Evolutionary conservation across 116 monocot genomes (phyloP).

Genomic region (Trichopus zeylanicus): DNA sequence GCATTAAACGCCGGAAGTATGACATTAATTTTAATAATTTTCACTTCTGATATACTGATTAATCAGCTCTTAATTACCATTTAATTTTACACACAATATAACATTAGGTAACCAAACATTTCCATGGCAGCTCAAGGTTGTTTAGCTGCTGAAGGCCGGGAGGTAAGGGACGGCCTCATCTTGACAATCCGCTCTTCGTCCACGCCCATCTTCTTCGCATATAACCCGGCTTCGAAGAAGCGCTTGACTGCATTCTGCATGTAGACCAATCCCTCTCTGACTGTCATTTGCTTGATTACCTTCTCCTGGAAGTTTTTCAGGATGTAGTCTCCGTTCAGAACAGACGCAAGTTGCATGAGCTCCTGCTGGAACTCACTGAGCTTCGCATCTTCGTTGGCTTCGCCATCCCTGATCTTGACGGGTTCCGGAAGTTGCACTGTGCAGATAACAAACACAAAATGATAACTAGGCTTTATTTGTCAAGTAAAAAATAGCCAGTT

Average conservation of each 20-base stretch:
- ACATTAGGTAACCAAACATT: background rate
- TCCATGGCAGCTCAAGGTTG: background rate
- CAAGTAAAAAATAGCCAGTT: too few relatives aligned
- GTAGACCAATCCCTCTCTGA: constrained; percentile 26
- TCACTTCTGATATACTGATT: too few relatives aligned
- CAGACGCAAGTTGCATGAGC: constrained; percentile 36
- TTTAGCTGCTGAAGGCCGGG: background rate
- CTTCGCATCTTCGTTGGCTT: constrained; percentile 31
- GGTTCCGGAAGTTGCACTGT: constrained; percentile 34
- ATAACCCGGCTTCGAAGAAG: constrained; percentile 21
- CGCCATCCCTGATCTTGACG: constrained; percentile 14
- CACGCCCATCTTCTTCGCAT: constrained; percentile 20
- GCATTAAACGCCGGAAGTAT: too few relatives aligned
- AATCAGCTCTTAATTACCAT: background rate
- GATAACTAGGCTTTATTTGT: background rate
- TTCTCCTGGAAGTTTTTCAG: constrained; percentile 16
- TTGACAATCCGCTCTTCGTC: constrained; percentile 9
- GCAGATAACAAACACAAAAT: background rate
- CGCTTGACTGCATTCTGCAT: constrained; percentile 17
- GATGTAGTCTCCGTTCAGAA: constrained; percentile 31
- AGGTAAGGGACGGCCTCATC: constrained; percentile 1
- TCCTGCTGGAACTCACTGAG: constrained; percentile 41
- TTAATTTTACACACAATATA: background rate
- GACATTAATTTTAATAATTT: too few relatives aligned
- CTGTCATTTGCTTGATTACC: constrained; percentile 22